These are phyloP conservation scores for Pyropia haitanensis DNA, from an alignment of 23 red algal species.

Conservation along the genomic window DNA sequence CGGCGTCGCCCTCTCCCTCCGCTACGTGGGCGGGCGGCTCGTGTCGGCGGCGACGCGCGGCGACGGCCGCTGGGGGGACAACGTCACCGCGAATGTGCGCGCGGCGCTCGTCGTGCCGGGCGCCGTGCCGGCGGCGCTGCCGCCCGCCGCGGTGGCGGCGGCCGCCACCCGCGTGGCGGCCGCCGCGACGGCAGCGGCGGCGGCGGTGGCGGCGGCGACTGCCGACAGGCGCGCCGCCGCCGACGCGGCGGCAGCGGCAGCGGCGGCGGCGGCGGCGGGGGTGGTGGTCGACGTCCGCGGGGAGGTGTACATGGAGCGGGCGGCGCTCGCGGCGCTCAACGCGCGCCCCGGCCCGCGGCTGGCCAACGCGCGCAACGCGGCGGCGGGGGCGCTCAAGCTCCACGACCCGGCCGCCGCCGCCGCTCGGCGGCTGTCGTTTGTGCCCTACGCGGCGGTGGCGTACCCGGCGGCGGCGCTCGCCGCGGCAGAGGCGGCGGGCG, in stretches of 20 bases:
- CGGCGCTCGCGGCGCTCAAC: constrained; percentile 42
- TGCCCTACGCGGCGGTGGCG: constrained; percentile 38
- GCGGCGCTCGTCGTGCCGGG: constrained; percentile 27
- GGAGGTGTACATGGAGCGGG: constrained; percentile 49
- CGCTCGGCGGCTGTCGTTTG: constrained; percentile 39
- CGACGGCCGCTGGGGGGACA: constrained; percentile 47
- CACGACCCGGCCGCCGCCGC: constrained; percentile 27
- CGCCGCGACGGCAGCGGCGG: constrained; percentile 21
- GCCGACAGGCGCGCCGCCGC: constrained; percentile 44
- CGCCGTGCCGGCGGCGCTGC: constrained; percentile 11
- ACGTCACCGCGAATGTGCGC: constrained; percentile 51
- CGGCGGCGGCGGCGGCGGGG: constrained; percentile 3
- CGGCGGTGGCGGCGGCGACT: constrained; percentile 14
- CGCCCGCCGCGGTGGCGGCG: constrained; percentile 2
- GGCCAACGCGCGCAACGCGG: constrained; percentile 62
- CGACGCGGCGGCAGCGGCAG: constrained; percentile 23
- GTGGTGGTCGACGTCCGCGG: constrained; percentile 38
- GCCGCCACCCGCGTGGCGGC: constrained; percentile 43
- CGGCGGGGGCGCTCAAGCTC: constrained; percentile 66
- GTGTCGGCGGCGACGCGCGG: constrained; percentile 43
- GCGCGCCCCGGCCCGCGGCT: constrained; percentile 14
- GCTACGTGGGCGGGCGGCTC: constrained; percentile 31
- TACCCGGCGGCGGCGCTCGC: too few relatives aligned
- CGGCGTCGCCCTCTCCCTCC: constrained; percentile 52
- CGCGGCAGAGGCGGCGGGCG: too few relatives aligned